Percentiles rank a stretch among this genome's conserved stretches.
phyloP scores from a whole-genome alignment of 768 basidiomycete species.

The Naganishia kalamii region DNA sequence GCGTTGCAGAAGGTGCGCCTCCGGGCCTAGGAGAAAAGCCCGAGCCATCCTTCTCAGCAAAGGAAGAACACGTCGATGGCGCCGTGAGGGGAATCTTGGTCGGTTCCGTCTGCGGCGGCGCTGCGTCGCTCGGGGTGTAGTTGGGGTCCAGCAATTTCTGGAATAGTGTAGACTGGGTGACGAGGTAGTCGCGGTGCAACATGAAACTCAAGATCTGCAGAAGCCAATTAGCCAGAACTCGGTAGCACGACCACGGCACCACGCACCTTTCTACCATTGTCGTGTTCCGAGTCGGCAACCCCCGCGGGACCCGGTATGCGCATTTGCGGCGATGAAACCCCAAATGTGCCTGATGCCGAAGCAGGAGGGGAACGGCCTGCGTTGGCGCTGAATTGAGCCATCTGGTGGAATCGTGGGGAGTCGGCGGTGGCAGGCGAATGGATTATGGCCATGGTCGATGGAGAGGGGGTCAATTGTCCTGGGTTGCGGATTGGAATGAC shows the following conservation, averaged over 20 bases:
- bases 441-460: constrained; percentile 1
- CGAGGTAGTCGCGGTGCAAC: constrained; percentile 72
- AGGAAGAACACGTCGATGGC: background rate
- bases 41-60: background rate
- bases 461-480: constrained; percentile 22
- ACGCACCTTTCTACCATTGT: constrained; percentile 24
- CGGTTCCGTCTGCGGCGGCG: too few relatives aligned
- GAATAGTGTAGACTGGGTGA: constrained; percentile 60
- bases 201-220: constrained; percentile 34
- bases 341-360: constrained; percentile 11
- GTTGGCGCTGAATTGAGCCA: background rate
- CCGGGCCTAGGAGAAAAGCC: background rate
- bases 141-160: constrained; percentile 59
- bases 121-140: constrained; percentile 52
- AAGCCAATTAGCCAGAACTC: constrained; percentile 2
- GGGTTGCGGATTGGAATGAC: constrained; percentile 25
- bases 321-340: constrained; percentile 17
- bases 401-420: background rate
- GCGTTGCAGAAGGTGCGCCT: background rate
- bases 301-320: background rate
- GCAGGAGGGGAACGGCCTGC: background rate
- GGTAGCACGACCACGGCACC: too few relatives aligned
- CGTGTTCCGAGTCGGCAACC: background rate
- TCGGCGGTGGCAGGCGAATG: background rate
- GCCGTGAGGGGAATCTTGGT: constrained; percentile 2